Evolutionary conservation across 768 basidiomycete species (phyloP), one percentile per base, ranked within the genome.

Genomic region (Lentinus brumalis): DNA sequence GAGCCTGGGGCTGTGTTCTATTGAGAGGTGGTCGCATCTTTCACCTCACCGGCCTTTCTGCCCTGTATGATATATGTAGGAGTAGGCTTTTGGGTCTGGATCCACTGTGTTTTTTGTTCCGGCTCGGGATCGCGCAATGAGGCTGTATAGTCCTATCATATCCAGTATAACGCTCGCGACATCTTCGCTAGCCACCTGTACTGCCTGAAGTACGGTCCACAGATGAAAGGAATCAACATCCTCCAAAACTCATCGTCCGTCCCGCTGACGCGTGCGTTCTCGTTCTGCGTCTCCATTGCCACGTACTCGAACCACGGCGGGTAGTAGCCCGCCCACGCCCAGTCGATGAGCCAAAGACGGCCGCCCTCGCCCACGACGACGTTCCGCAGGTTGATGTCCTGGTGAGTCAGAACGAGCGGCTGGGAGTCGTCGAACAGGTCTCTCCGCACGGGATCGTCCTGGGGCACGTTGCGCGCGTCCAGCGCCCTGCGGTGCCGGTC

Each of bases 311-410:
- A 65, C 69, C 71, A 76, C 8, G 14, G 57, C 9, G 75, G 74
- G 51, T 69, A 76, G 40, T 58, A 70, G 3, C 74, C 73, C 3
- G 67, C 57, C 15, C 56, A 50, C 0, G 39, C 70, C 73, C 74
- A 75, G 61, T 75, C 75, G 40, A 75, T 64, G 16, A 76, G 49
- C 73, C 73, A 76, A 6, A 75, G 53, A 14, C 56, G 57, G 1
- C 70, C 72, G 41, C 70, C 67, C 5, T 70, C 61, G n/a, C 58
- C 65, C 7, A 74, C 50, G 18, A 74, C 56, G 41, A 73, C 49
- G 56, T 75, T 74, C 6, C 61, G 50, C n/a, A 67, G 56, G 55
- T 69, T 66, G 10, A 75, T 50, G 49, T 75, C 75, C 7, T 47
- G 46, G 54, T 76, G 74, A 6, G 64, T 68, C 16, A 74, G 63